phyloP scores from a whole-genome alignment of 2,329 filamentous ascomycete species.

The Blastomyces emzantsi region DNA sequence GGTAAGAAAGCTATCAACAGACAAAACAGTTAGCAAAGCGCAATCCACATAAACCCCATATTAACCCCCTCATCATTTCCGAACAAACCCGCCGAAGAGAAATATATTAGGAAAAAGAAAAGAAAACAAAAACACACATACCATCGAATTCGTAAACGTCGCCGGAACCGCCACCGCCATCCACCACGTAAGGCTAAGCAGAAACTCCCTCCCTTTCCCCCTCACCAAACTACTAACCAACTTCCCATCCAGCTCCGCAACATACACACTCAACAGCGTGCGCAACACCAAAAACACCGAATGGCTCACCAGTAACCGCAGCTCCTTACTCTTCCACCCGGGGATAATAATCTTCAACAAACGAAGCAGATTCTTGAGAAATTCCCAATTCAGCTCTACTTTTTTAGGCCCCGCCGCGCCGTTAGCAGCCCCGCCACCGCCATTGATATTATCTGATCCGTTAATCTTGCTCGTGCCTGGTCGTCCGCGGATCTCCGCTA shows the following conservation, averaged over 20 bases:
- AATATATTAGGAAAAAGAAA: too few relatives aligned
- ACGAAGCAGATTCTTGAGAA: conserved; percentile 65
- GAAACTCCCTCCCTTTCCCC: conserved; percentile 81
- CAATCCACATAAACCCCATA: background rate
- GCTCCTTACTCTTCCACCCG: conserved; percentile 80
- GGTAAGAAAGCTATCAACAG: conserved; percentile 69
- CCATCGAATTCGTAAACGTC: conserved; percentile 98
- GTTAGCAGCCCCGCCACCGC: conserved; percentile 22
- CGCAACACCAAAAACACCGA: conserved; percentile 85
- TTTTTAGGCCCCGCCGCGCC: conserved; percentile 48
- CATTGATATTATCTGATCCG: conserved; percentile 12
- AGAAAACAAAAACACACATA: conserved; percentile 36
- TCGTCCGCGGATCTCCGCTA: conserved; percentile 52
- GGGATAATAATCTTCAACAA: conserved; percentile 83
- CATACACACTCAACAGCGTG: conserved; percentile 88
- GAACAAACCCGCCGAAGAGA: background rate
- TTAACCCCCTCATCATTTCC: too few relatives aligned
- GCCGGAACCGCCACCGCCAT: conserved; percentile 95
- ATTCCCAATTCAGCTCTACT: conserved; percentile 87
- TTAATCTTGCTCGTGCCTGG: conserved; percentile 35
- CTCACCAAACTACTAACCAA: conserved; percentile 88
- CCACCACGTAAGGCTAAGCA: conserved; percentile 90
- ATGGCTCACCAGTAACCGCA: conserved; percentile 77
- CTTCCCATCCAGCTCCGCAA: conserved; percentile 88
- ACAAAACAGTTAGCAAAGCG: background rate